Evolutionary conservation across 257 asterid species (phyloP), one percentile per base, ranked within the genome.

Genomic region (Verbena officinalis): DNA sequence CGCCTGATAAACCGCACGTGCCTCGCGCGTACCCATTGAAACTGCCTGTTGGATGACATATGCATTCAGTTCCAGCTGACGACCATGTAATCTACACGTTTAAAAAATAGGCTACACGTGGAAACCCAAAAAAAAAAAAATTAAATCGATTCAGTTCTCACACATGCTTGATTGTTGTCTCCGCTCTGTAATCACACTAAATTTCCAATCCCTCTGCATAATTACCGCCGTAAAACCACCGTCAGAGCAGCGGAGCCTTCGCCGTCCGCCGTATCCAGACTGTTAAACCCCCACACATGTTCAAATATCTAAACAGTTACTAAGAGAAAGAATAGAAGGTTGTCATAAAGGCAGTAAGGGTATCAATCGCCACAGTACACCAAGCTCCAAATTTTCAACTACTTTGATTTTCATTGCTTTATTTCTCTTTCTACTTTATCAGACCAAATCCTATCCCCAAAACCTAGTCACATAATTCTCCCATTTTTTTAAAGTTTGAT

Each of bases 381-480:
- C 36, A n/a, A 20, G 15, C 70, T 63, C 69, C 77, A 62, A 49
- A 62, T n/a, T 58, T 74, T 55, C 71, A 65, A 66, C 77, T 61
- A 55, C 48, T 44, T 53, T 8, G 11, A 17, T 67, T 40, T 36
- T 36, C 10, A 2, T 57, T 31, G 56, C 54, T 15, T 40, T 40
- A 9, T 51, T 31, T 43, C 59, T 61, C 70, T 74, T 49, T 61
- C 75, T 33, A 68, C 73, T 68, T 74, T 52, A 75, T 64, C 78
- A 64, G 64, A 73, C 76, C 78, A 40, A 67, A 69, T 72, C 73
- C 71, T 59, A 17, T 40, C 22, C 48, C 48, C 49, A 39, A 48
- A 46, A 60, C 46, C 62, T 40, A 51, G 51, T 56, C 68, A 19
- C 52, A 11, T 42, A 65, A 58, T 39, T 38, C 39, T 49, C 62